Conservation (phyloP, 2,329 filamentous ascomycete species). For the Colletotrichum australisinense region DNA sequence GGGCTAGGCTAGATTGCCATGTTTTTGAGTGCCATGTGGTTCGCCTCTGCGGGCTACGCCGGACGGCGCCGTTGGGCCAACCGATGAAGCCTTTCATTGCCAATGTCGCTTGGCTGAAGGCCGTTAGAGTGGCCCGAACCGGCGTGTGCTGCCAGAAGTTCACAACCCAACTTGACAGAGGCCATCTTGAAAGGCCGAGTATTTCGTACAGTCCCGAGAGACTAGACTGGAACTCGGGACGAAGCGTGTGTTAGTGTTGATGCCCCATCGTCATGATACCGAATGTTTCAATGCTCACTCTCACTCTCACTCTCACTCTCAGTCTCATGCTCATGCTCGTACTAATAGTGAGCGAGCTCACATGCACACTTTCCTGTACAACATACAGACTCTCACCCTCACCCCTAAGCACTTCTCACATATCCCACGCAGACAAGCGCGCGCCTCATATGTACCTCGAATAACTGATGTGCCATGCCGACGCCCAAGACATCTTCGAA, state of each 20-base stretch:
- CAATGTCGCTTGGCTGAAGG: conserved; percentile 4
- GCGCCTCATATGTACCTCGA: neutral
- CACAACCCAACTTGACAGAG: too few species aligned
- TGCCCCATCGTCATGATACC: neutral
- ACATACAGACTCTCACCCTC: neutral
- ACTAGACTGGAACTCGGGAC: neutral
- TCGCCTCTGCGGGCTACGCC: conserved; percentile 13
- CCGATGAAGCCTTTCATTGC: neutral
- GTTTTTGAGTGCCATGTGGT: neutral
- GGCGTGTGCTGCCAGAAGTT: neutral
- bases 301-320: neutral
- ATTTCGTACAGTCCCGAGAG: neutral
- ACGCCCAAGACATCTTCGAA: neutral
- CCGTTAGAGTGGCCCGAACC: neutral
- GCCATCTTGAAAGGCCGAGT: neutral
- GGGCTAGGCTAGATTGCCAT: conserved; percentile 9
- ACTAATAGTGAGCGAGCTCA: neutral
- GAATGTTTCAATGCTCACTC: neutral
- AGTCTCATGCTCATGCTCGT: neutral
- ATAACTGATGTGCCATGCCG: conserved; percentile 2
- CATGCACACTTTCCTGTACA: neutral
- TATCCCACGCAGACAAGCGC: neutral
- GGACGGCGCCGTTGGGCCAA: neutral
- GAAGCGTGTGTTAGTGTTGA: neutral
- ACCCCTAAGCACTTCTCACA: neutral